Conservation (phyloP, 2,329 filamentous ascomycete species). For the Lecanoromycetidae sp. region DNA sequence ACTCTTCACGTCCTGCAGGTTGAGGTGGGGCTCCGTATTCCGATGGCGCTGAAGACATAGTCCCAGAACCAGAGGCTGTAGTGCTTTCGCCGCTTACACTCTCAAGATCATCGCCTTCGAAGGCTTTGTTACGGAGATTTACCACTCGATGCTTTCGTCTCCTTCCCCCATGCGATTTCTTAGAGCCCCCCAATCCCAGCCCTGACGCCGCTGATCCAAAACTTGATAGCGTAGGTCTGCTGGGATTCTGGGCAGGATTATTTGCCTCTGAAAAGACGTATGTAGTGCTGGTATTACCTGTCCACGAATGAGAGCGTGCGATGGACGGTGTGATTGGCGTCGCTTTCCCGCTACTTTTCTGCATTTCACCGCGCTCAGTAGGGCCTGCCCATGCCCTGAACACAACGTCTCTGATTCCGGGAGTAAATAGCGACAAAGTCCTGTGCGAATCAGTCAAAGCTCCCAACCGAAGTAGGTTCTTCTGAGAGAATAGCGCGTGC, state of each 20-base stretch:
- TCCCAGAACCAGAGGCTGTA: conserved; percentile 34
- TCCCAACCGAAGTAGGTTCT: conserved; percentile 75
- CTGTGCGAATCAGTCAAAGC: conserved; percentile 77
- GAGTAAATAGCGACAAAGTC: conserved; percentile 82
- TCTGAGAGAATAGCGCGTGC: conserved; percentile 87
- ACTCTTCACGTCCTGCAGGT: conserved; percentile 23
- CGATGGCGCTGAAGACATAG: conserved; percentile 48
- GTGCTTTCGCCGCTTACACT: conserved; percentile 41
- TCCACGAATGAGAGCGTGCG: conserved; percentile 16
- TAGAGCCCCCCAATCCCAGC: conserved; percentile 49
- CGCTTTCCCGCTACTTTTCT: conserved; percentile 5
- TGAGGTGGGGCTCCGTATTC: conserved; percentile 27
- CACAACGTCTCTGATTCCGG: conserved; percentile 76
- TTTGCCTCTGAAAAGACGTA: conserved; percentile 58
- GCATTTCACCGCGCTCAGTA: conserved; percentile 43
- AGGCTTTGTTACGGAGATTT: conserved; percentile 57
- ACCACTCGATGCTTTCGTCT: conserved; percentile 79
- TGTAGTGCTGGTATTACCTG: conserved; percentile 41
- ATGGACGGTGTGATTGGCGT: conserved; percentile 12
- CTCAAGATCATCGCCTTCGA: conserved; percentile 35
- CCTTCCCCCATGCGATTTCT: conserved; percentile 50
- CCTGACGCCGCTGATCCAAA: conserved; percentile 50
- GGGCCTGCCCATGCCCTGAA: conserved; percentile 85
- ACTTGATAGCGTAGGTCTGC: conserved; percentile 54
- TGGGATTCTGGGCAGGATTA: conserved; percentile 46